Base-by-base conservation (phyloP, 2,329 filamentous ascomycete species). In the Verticillium isaacii region DNA sequence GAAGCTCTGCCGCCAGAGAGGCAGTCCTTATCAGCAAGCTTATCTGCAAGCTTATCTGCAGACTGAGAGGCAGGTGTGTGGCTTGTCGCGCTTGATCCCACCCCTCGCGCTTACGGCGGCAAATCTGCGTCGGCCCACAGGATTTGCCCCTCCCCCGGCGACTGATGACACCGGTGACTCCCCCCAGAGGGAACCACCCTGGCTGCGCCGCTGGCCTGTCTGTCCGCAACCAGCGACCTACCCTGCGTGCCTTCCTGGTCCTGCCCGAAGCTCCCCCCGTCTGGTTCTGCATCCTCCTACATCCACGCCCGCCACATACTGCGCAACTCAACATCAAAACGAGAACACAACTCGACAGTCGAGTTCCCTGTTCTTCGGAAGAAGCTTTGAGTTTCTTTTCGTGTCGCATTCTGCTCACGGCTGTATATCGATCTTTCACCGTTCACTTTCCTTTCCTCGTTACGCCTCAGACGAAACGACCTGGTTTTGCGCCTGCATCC, bases 321-420 rank as follows among this genome's bases (percentile, higher is more conserved):
- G 45, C 45, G 45, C 45, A 25, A 50, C 45, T 50, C 19, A 50
- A 34, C 19, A 54, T 15, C 32, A 59, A 29, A 29, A 59, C 50
- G 39, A 32, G 50, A 61, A 65, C 64, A 65, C 64, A 65, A 61
- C 64, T 65, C 64, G 63, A 65, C 62, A 61, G 63, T 60, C 63
- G 64, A 64, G 64, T 59, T 65, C 64, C 64, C 64, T 65, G 64
- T 65, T 63, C 60, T 57, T 62, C 60, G 63, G 62, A 37, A 32
- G 56, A 54, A 59, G 45, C 58, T 36, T 59, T 15, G 36, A 29
- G 25, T 56, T 29, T 59, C 58, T 60, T 59, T 58, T 25, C 29
- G 45, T 50, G 45, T 50, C 19, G 45, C 12, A 50, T 50, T 23
- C 19, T 45, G 17, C 45, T 50, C 45, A 50, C 45, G 45, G 45